Conservation (phyloP, 441 rosid species). For the Metrosideros polymorpha region DNA sequence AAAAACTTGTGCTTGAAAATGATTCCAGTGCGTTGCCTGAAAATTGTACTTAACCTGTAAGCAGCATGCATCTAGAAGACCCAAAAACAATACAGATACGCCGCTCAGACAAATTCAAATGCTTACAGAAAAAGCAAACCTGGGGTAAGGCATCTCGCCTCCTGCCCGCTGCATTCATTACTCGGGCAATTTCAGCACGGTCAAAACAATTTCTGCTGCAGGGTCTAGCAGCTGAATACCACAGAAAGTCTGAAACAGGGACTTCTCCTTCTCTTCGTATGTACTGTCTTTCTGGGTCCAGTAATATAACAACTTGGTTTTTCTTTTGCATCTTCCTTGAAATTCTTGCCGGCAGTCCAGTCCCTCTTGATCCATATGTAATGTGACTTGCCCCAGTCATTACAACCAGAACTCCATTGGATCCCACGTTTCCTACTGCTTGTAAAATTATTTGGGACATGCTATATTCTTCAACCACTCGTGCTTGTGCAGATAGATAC, state of each 20-base stretch:
- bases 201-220: constrained; percentile 94
- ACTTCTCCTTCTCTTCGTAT: constrained; percentile 84
- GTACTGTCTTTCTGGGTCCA: constrained; percentile 85
- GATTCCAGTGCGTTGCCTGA: background rate
- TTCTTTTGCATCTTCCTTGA: constrained; percentile 79
- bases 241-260: constrained; percentile 86
- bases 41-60: background rate
- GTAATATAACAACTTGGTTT: constrained; percentile 77
- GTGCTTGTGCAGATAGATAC: constrained; percentile 75
- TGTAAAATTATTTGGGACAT: constrained; percentile 72
- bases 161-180: constrained; percentile 97
- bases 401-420: constrained; percentile 62
- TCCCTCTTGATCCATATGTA: constrained; percentile 72
- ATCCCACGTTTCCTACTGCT: constrained; percentile 48
- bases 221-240: constrained; percentile 95
- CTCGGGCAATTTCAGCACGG: constrained; percentile 96
- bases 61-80: background rate
- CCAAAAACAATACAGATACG: background rate
- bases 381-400: constrained; percentile 83
- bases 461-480: constrained; percentile 78
- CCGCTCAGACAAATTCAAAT: background rate
- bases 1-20: background rate
- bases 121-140: constrained; percentile 27
- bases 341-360: constrained; percentile 84
- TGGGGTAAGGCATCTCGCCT: constrained; percentile 83